Percentiles rank a stretch among this genome's conserved stretches.
Conservation (phyloP, 2,329 filamentous ascomycete genomes). For the Emergomyces africanus region DNA sequence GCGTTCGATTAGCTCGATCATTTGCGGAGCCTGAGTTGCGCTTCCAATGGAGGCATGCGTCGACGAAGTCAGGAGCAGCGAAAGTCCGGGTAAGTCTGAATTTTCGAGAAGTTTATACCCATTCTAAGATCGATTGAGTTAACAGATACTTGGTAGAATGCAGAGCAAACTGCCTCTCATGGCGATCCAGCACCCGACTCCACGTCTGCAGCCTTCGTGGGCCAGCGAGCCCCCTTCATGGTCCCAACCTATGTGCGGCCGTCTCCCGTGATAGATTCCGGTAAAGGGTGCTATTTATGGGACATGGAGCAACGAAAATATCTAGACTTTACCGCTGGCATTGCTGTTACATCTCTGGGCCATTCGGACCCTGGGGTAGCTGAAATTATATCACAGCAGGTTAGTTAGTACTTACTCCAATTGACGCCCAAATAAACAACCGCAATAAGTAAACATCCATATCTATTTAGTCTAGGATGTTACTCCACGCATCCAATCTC, state of each 20-base stretch:
- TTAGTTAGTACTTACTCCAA: constrained; percentile 20
- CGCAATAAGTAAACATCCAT: neutral
- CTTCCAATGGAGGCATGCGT: neutral
- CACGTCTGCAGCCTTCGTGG: constrained; percentile 59
- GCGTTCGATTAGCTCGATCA: neutral
- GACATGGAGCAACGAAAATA: constrained; percentile 83
- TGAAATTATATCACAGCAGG: constrained; percentile 65
- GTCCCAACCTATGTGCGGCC: constrained; percentile 90
- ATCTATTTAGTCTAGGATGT: constrained; percentile 46
- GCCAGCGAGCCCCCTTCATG: constrained; percentile 75
- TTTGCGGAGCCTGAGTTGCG: constrained; percentile 3
- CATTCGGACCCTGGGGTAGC: constrained; percentile 75
- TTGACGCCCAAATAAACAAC: neutral
- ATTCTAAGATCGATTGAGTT: neutral
- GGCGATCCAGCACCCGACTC: constrained; percentile 64
- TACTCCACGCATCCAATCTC: constrained; percentile 88
- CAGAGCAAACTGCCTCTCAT: constrained; percentile 45
- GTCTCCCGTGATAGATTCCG: constrained; percentile 76
- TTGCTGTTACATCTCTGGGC: constrained; percentile 86
- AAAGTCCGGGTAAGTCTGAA: neutral
- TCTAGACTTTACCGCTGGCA: constrained; percentile 89
- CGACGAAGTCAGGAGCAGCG: neutral
- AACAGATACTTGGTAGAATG: constrained; percentile 19
- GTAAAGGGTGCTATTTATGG: constrained; percentile 76
- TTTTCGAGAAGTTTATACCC: neutral